Evolutionary conservation across 805 yeast species (phyloP).

Genomic region (Starmerella cellae): DNA sequence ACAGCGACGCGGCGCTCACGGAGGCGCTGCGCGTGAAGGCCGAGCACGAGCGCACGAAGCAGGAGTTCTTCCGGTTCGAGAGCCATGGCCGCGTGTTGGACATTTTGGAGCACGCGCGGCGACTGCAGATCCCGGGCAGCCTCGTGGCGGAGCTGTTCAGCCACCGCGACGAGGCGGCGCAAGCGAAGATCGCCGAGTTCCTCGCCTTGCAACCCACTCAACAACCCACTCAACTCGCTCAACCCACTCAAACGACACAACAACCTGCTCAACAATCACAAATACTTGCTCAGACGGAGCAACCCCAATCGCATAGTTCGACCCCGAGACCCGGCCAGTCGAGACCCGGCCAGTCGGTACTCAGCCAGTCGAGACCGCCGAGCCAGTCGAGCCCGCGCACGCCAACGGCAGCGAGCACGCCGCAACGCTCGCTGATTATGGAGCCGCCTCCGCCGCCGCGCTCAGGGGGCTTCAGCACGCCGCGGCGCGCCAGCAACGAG

Average conservation of each 20-base stretch:
- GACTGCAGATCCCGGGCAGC: slow-evolving; percentile 49
- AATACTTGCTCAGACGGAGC: neutral
- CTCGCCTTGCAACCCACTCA: neutral
- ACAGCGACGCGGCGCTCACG: slow-evolving; percentile 42
- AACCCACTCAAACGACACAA: too few relatives aligned
- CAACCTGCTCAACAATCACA: too few relatives aligned
- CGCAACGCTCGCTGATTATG: neutral
- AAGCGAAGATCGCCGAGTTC: neutral
- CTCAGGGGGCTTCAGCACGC: neutral
- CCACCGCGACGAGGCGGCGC: slow-evolving; percentile 6
- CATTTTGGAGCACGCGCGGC: slow-evolving; percentile 46
- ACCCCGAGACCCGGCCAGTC: neutral
- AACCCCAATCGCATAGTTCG: neutral
- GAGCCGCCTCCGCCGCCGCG: neutral
- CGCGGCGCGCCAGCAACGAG: neutral
- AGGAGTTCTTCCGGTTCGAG: slow-evolving; percentile 61
- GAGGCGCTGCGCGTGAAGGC: slow-evolving; percentile 46
- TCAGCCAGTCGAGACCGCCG: slow-evolving; percentile 17
- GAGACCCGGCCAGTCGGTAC: slow-evolving; percentile 14
- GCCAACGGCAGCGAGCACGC: neutral
- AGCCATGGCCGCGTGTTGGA: slow-evolving; percentile 45
- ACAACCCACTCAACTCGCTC: neutral
- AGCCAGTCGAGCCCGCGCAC: slow-evolving; percentile 3
- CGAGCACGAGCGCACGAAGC: slow-evolving; percentile 73
- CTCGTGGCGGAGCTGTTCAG: slow-evolving; percentile 33